phyloP scores from a whole-genome alignment of 331 rosid genomes.

The Quercus lobata region DNA sequence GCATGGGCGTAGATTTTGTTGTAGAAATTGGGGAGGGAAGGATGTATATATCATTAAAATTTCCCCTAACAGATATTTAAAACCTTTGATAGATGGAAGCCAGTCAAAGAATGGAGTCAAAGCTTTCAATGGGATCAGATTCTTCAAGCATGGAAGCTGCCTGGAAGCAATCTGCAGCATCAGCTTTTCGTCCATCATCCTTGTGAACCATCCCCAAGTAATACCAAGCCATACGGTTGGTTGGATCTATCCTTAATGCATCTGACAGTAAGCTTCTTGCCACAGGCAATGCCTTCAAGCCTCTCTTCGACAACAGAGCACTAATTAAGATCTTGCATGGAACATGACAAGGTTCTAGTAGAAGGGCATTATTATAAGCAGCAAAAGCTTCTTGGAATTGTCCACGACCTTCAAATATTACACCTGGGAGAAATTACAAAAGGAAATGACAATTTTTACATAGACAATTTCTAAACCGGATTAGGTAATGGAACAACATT shows the following conservation, averaged over 20 bases:
- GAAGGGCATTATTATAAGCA: conserved; percentile 42
- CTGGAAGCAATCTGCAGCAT: conserved; percentile 90
- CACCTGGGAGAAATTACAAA: conserved; percentile 43
- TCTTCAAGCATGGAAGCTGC: conserved; percentile 96
- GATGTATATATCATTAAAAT: neutral
- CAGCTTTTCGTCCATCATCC: conserved; percentile 63
- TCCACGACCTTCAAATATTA: conserved; percentile 60
- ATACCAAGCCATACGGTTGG: conserved; percentile 79
- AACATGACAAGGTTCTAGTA: conserved; percentile 58
- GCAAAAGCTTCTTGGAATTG: conserved; percentile 52
- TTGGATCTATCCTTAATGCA: conserved; percentile 74
- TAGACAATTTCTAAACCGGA: too few relatives aligned
- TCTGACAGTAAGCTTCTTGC: conserved; percentile 81
- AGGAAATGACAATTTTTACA: neutral
- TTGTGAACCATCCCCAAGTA: conserved; percentile 75
- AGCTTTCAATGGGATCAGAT: conserved; percentile 78
- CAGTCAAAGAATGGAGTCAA: conserved; percentile 52
- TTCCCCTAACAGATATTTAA: neutral
- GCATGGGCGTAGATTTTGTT: conserved; percentile 3
- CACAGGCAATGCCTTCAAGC: conserved; percentile 49
- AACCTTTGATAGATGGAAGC: neutral
- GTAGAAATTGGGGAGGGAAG: neutral
- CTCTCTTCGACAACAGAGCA: conserved; percentile 46
- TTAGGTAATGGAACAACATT: neutral
- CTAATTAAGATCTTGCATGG: conserved; percentile 64